phyloP scores from a whole-genome alignment of 2,329 filamentous ascomycete genomes.

The Penicillium sp. region DNA sequence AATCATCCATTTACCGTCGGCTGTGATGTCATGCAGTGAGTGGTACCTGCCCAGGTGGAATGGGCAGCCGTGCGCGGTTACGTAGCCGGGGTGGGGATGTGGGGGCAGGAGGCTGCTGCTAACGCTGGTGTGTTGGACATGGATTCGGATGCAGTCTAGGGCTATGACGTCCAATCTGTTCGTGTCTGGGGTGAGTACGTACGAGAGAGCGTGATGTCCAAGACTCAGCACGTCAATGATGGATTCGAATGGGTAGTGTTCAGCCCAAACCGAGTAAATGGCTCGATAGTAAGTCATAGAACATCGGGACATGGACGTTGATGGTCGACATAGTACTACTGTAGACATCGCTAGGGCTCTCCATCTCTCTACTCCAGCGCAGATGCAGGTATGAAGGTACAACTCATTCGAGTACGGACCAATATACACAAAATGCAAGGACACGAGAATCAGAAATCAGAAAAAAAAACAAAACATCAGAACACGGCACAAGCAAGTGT shows the following conservation, averaged over 20 bases:
- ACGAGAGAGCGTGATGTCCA: no score
- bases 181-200: not conserved
- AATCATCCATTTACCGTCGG: no score
- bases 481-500: slow-evolving; percentile 34
- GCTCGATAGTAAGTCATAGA: no score
- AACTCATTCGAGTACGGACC: slow-evolving; percentile 28
- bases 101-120: slow-evolving; percentile 2
- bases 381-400: no score
- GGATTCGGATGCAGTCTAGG: not conserved
- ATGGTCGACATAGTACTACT: no score
- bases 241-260: no score
- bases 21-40: slow-evolving; percentile 7
- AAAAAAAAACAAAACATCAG: slow-evolving; percentile 29
- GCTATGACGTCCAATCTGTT: not conserved
- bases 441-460: slow-evolving; percentile 44
- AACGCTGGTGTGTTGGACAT: not conserved
- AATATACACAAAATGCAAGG: slow-evolving; percentile 31
- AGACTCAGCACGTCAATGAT: no score
- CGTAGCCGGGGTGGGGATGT: slow-evolving; percentile 13
- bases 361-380: no score
- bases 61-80: slow-evolving; percentile 8
- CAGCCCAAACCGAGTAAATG: no score
- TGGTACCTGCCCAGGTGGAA: slow-evolving; percentile 9
- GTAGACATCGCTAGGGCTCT: no score
- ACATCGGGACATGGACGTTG: no score